A percentile compares a stretch with the other conserved stretches of the same genome.
Conservation (phyloP, 2,329 filamentous ascomycete genomes). For the Madurella mycetomatis region DNA sequence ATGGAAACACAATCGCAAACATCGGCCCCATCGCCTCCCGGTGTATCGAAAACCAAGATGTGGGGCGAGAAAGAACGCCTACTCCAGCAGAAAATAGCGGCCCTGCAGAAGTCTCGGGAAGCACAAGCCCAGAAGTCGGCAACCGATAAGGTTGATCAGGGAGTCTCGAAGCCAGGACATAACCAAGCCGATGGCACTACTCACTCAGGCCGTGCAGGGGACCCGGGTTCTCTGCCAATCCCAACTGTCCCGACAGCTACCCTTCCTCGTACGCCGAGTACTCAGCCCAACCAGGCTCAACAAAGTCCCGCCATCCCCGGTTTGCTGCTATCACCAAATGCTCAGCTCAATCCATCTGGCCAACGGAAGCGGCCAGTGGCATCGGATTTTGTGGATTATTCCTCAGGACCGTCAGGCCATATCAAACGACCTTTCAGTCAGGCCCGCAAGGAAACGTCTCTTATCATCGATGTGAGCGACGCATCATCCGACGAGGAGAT, state of each 20-base stretch:
- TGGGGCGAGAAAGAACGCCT: constrained; percentile 69
- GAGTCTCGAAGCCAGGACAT: constrained; percentile 8
- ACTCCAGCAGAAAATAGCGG: constrained; percentile 73
- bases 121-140: constrained; percentile 34
- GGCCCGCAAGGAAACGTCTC: constrained; percentile 52
- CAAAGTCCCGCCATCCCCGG: constrained; percentile 14
- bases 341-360: constrained; percentile 19
- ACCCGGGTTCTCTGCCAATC: neutral
- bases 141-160: constrained; percentile 25
- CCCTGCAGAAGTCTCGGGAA: constrained; percentile 58
- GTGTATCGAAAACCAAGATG: constrained; percentile 35
- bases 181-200: constrained; percentile 4
- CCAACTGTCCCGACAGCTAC: constrained; percentile 6
- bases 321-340: constrained; percentile 19
- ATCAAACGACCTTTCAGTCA: constrained; percentile 61
- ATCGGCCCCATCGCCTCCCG: constrained; percentile 1
- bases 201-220: neutral
- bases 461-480: constrained; percentile 85
- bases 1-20: constrained; percentile 9
- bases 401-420: constrained; percentile 31
- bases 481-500: constrained; percentile 57
- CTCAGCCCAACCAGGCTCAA: constrained; percentile 2
- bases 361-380: constrained; percentile 51
- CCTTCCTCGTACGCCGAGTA: neutral
- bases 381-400: constrained; percentile 63